Percentiles rank a stretch among this genome's conserved stretches.
Conservation (phyloP, 768 basidiomycete genomes). For the Hygrophoropsis aurantiaca region DNA sequence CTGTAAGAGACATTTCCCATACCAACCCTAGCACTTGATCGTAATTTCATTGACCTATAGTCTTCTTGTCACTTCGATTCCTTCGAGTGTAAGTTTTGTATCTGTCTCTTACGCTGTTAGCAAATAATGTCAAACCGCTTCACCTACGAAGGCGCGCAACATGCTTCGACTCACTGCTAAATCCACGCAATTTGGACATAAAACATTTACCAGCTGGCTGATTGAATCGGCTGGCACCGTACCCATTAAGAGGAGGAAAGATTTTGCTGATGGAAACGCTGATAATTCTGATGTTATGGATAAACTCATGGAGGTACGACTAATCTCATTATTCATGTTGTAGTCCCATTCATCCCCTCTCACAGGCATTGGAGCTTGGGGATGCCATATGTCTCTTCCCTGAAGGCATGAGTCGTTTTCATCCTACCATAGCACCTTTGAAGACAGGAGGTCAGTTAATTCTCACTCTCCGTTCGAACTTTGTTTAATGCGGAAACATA, state of each 20-base stretch:
- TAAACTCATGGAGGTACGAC: constrained; percentile 60
- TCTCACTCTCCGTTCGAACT: neutral
- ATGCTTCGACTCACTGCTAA: constrained; percentile 87
- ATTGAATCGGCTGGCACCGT: constrained; percentile 88
- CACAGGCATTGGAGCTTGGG: constrained; percentile 69
- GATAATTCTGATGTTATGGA: constrained; percentile 75
- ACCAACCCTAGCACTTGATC: neutral
- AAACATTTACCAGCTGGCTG: constrained; percentile 87
- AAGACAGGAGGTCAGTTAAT: constrained; percentile 75
- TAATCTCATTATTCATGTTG: constrained; percentile 7
- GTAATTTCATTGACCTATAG: constrained; percentile 32
- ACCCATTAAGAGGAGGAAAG: constrained; percentile 77
- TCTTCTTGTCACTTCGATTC: constrained; percentile 72
- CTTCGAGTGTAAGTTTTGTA: constrained; percentile 53
- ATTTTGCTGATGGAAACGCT: constrained; percentile 49
- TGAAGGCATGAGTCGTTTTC: constrained; percentile 84
- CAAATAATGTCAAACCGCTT: constrained; percentile 5
- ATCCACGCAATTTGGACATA: constrained; percentile 79
- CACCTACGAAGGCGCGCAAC: constrained; percentile 56
- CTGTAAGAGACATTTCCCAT: constrained; percentile 48
- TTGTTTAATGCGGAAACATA: constrained; percentile 23
- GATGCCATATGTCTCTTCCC: constrained; percentile 85
- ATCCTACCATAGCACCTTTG: constrained; percentile 82
- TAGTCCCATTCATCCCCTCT: constrained; percentile 10
- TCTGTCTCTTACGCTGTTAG: neutral